Base-by-base conservation (phyloP, 305 asterid genomes). In the Rubia occidens region DNA sequence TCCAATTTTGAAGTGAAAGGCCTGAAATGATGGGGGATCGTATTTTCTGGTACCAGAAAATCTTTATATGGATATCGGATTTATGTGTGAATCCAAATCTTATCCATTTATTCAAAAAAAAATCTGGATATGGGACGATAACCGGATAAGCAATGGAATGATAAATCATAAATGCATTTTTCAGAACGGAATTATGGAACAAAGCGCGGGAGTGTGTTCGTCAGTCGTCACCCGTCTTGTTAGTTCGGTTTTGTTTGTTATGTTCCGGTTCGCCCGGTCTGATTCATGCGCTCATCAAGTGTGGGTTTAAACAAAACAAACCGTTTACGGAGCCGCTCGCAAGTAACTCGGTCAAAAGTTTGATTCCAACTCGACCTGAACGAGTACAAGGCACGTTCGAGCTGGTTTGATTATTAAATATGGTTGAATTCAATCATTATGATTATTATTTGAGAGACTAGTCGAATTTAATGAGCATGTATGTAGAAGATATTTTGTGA, bases 201-300 rank as follows among this genome's bases (percentile, higher is more conserved):
- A 58, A 21, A 58, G 62, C 35, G 62, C 62, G 62, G 62, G 62
- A 58, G 62, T 58, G 14, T 9, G 59, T 58, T 58, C 37, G 62
- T 58, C 62, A 58, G 2, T 58, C 37, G 62, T 58, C 62, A 58
- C 17, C 17, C 37, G 17, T 58, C 2, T 53, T 58, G 62, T 20
- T 45, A 58, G 62, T 58, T 21, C 37, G 62, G 26, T 58, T 58
- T 58, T 58, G 37, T 21, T 11, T 24, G 62, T 58, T 58, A 24
- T 4, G 21, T 56, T 21, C 21, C 62, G 62, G 62, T 58, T 58
- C 62, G 62, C 15, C 32, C 62, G 62, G 59, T n/a, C 53, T 43
- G 13, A 13, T 45, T 44, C 51, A 11, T 2, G 35, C 35, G 35
- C 51, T 5, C 45, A 42, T 42, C 45, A 8, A 2, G 8, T 6